Evolutionary conservation across 2,329 filamentous ascomycete species (phyloP).

Genomic region (Cladophialophora chaetospira): DNA sequence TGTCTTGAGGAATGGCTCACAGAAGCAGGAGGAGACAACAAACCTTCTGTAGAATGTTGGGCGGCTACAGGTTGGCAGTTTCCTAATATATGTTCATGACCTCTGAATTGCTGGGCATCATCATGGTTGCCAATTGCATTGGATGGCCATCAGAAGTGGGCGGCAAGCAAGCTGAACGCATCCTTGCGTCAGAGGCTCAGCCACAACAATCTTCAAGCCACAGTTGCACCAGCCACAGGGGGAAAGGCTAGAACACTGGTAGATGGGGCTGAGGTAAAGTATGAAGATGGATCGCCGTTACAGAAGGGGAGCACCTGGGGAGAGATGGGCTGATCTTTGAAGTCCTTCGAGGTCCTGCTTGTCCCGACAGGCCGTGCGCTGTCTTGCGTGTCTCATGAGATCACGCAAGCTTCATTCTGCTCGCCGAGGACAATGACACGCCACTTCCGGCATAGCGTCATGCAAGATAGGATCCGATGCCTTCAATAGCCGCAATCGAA

Average conservation of each 20-base stretch:
- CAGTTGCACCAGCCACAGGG: slow-evolving; percentile 1
- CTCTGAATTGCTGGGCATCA: slow-evolving; percentile 9
- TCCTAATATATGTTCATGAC: slow-evolving; percentile 15
- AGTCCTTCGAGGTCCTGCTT: not conserved
- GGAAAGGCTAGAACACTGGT: not conserved
- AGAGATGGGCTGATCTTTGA: not conserved
- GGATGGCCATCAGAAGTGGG: slow-evolving; percentile 9
- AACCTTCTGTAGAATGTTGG: not conserved
- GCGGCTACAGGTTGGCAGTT: slow-evolving; percentile 9
- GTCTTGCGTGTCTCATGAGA: no score
- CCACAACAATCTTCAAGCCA: slow-evolving; percentile 1
- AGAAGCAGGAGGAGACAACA: not conserved
- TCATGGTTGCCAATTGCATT: slow-evolving; percentile 12
- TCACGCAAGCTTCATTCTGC: not conserved
- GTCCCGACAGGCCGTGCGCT: not conserved
- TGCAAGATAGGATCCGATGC: slow-evolving; percentile 13
- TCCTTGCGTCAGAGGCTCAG: slow-evolving; percentile 10
- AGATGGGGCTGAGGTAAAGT: not conserved
- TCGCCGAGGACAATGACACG: not conserved
- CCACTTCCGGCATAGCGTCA: not conserved
- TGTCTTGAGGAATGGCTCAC: not conserved
- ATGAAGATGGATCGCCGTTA: no score
- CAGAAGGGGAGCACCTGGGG: not conserved
- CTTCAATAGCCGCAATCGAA: slow-evolving; percentile 6
- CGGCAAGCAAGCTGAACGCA: not conserved